Conservation (phyloP, 257 asterid species). For the Fraxinus cuspidata region DNA sequence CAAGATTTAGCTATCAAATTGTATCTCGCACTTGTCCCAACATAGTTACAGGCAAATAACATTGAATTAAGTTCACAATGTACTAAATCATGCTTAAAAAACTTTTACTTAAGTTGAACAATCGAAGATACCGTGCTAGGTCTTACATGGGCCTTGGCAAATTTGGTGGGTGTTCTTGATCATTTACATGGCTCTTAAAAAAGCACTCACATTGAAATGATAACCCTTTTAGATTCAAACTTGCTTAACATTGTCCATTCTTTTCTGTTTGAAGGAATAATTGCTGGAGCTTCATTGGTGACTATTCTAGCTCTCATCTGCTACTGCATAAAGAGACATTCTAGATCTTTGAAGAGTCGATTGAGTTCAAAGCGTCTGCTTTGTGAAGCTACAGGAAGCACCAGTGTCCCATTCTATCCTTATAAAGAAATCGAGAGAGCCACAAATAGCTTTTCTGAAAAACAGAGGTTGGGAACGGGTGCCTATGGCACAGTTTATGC, state of each 20-base stretch:
- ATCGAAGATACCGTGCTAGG: background rate
- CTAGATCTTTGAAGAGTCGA: slow-evolving; percentile 37
- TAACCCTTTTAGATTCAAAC: background rate
- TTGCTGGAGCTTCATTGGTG: slow-evolving; percentile 52
- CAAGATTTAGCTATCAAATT: background rate
- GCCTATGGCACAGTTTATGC: slow-evolving; percentile 81
- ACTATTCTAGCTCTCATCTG: slow-evolving; percentile 32
- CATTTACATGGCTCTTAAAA: background rate
- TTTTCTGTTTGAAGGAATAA: slow-evolving; percentile 34
- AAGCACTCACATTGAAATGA: background rate
- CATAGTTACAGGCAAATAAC: background rate
- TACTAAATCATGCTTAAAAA: background rate
- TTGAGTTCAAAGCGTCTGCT: slow-evolving; percentile 52
- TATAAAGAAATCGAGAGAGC: slow-evolving; percentile 73
- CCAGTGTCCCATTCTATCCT: slow-evolving; percentile 46
- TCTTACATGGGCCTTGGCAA: background rate
- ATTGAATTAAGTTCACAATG: background rate
- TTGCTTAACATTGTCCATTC: background rate
- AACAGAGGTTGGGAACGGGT: slow-evolving; percentile 67
- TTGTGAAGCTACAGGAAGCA: slow-evolving; percentile 62
- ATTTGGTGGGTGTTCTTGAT: background rate
- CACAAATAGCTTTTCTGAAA: slow-evolving; percentile 56
- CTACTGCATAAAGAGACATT: slow-evolving; percentile 45
- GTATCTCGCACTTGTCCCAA: background rate
- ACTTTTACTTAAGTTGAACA: background rate